phyloP scores from a whole-genome alignment of 2,329 filamentous ascomycete species.

The Calonectria henricotiae region DNA sequence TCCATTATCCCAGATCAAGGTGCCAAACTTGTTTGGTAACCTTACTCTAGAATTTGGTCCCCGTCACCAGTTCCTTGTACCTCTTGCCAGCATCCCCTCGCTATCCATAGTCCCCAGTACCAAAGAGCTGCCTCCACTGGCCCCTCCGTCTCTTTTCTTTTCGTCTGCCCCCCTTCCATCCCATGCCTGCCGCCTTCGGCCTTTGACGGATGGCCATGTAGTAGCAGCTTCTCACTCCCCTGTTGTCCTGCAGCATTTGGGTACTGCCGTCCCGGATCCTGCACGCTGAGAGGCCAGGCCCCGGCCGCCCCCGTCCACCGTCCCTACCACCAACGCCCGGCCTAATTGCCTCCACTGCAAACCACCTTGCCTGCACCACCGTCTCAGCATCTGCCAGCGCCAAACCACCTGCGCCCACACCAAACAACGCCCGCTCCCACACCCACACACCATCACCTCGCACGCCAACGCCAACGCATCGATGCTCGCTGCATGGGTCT shows the following conservation, averaged over 20 bases:
- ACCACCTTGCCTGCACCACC: constrained; percentile 28
- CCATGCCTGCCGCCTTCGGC: constrained; percentile 13
- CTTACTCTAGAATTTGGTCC: constrained; percentile 25
- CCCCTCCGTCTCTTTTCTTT: constrained; percentile 13
- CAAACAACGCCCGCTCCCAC: constrained; percentile 57
- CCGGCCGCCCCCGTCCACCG: constrained; percentile 23
- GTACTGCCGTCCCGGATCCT: constrained; percentile 24
- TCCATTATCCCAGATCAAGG: not conserved
- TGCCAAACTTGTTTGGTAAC: constrained; percentile 24
- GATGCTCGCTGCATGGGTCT: constrained; percentile 66
- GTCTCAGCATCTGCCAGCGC: constrained; percentile 36
- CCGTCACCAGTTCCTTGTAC: constrained; percentile 29
- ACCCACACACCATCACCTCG: constrained; percentile 44
- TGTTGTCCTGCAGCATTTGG: constrained; percentile 23
- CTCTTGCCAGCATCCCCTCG: constrained; percentile 42
- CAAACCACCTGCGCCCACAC: constrained; percentile 39
- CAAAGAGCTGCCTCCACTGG: constrained; percentile 36
- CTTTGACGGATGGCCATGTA: constrained; percentile 17
- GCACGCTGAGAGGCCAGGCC: constrained; percentile 21
- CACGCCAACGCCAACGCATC: constrained; percentile 63
- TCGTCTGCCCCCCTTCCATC: constrained; percentile 24
- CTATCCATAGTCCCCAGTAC: constrained; percentile 36
- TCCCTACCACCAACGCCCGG: constrained; percentile 26
- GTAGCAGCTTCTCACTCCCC: constrained; percentile 24
- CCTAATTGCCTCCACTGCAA: constrained; percentile 31